These are phyloP conservation scores for Moesziomyces parantarcticus DNA, from an alignment of 1,284 basidiomycete genomes.

Conservation along the genomic window DNA sequence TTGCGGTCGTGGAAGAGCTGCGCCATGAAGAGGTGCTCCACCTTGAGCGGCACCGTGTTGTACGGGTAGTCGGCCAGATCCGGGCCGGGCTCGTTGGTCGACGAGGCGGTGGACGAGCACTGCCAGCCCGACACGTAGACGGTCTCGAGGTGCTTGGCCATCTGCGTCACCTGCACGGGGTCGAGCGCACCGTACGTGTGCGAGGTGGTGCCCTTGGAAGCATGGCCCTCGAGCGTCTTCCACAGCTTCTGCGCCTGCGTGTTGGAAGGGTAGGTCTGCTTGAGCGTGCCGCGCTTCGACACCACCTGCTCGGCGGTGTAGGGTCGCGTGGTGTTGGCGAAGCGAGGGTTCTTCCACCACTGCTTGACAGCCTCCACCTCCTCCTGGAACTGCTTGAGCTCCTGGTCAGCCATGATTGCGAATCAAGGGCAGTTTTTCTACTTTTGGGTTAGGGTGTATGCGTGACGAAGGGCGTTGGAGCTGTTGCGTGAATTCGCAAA, in stretches of 20 bases:
- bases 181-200: constrained; percentile 98
- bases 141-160: constrained; percentile 68
- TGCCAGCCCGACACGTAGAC: constrained; percentile 68
- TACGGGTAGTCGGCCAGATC: constrained; percentile 73
- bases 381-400: constrained; percentile 74
- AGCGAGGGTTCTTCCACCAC: constrained; percentile 94
- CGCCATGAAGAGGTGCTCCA: constrained; percentile 75
- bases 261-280: constrained; percentile 87
- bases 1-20: constrained; percentile 76
- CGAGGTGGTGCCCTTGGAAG: constrained; percentile 74
- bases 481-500: no score
- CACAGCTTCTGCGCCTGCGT: constrained; percentile 88
- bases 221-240: constrained; percentile 74
- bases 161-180: constrained; percentile 82
- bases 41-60: constrained; percentile 76
- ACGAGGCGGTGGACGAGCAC: constrained; percentile 64
- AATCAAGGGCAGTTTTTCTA: background rate
- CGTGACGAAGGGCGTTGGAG: no score
- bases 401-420: constrained; percentile 57
- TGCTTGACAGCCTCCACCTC: constrained; percentile 86
- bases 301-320: constrained; percentile 95
- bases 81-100: constrained; percentile 67
- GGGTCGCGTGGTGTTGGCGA: constrained; percentile 83
- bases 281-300: constrained; percentile 88
- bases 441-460: no score